A percentile compares a stretch with the other conserved stretches of the same genome.
Conservation (phyloP, 148 eudicot species). For the Polygonum maritimum region DNA sequence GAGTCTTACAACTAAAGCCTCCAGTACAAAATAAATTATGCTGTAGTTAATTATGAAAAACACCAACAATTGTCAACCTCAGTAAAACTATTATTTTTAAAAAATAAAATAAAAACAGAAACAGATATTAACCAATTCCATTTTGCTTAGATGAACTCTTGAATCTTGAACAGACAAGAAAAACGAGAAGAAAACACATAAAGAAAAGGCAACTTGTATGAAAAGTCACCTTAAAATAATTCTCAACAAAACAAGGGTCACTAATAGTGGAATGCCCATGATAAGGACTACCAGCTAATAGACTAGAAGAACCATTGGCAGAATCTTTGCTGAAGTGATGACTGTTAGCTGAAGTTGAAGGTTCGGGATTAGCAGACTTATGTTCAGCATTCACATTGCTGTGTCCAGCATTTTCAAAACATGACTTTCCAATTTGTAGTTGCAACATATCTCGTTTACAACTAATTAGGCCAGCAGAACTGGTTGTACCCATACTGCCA, state of each 20-base stretch:
- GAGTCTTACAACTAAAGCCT: not conserved
- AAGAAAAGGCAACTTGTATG: not conserved
- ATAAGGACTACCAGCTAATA: constrained; percentile 26
- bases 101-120: not conserved
- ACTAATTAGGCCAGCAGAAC: constrained; percentile 23
- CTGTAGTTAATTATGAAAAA: not conserved
- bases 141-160: not conserved
- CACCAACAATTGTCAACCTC: not conserved
- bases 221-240: constrained; percentile 73
- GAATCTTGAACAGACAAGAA: not conserved
- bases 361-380: constrained; percentile 20
- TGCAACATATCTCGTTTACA: constrained; percentile 20
- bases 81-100: not conserved
- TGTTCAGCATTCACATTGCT: constrained; percentile 17
- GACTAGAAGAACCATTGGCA: constrained; percentile 30
- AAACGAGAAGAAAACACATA: not conserved
- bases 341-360: constrained; percentile 31
- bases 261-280: constrained; percentile 55
- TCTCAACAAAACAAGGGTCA: constrained; percentile 90
- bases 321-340: constrained; percentile 17
- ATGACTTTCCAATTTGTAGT: constrained; percentile 23
- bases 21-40: not conserved
- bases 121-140: not conserved
- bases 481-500: constrained; percentile 13
- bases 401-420: constrained; percentile 15